Conservation (phyloP, 805 yeast species). For the Kregervanrija pseudodelftensis region DNA sequence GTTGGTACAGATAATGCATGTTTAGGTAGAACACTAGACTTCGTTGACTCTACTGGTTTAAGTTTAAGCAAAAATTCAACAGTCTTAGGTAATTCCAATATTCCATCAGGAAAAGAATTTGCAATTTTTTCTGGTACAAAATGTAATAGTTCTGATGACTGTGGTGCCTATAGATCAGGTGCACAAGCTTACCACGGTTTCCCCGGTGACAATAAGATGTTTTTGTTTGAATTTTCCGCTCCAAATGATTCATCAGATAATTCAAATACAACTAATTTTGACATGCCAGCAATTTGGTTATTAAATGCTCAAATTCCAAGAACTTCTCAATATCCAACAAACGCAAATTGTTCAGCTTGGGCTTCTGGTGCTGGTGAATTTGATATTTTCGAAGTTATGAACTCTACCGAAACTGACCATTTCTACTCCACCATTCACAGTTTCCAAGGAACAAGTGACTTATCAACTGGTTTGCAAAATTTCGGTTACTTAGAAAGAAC, state of each 20-base stretch:
- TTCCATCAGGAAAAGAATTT: conserved; percentile 54
- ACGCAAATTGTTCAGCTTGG: conserved; percentile 69
- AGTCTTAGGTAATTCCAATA: conserved; percentile 38
- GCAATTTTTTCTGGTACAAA: conserved; percentile 50
- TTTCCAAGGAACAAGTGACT: conserved; percentile 62
- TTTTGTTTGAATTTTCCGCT: conserved; percentile 61
- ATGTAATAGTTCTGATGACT: conserved; percentile 56
- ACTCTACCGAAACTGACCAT: conserved; percentile 47
- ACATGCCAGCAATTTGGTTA: conserved; percentile 74
- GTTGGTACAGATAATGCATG: conserved; percentile 58
- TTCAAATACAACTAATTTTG: conserved; percentile 34
- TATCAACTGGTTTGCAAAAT: conserved; percentile 52
- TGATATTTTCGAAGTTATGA: conserved; percentile 70
- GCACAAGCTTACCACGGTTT: conserved; percentile 72
- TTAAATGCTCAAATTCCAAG: conserved; percentile 63
- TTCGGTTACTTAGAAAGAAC: conserved; percentile 53
- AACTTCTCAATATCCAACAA: conserved; percentile 61
- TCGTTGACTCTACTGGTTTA: conserved; percentile 52
- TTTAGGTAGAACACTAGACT: conserved; percentile 61
- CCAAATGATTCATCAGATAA: conserved; percentile 41
- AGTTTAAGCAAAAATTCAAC: conserved; percentile 39
- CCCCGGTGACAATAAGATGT: conserved; percentile 61
- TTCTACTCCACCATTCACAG: conserved; percentile 67
- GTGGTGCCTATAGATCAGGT: conserved; percentile 72
- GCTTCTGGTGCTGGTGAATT: conserved; percentile 73